A percentile compares a stretch with the other conserved stretches of the same genome.
Conservation (phyloP, 2,329 filamentous ascomycete species). For the Alternaria alternata region DNA sequence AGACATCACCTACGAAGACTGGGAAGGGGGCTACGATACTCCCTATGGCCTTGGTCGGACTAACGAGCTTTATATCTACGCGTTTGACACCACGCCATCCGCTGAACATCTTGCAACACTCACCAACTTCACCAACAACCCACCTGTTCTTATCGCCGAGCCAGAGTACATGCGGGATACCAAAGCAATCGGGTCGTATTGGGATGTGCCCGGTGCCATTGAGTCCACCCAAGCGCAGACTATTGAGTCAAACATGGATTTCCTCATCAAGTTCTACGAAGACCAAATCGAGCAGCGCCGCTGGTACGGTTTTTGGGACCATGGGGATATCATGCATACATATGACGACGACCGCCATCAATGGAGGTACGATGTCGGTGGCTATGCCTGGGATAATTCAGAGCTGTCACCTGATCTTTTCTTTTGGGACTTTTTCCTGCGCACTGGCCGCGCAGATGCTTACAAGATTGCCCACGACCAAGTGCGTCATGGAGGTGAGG, state of each 20-base stretch:
- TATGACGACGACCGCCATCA: constrained; percentile 67
- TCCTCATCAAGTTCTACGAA: constrained; percentile 65
- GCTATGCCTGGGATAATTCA: constrained; percentile 71
- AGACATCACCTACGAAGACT: constrained; percentile 71
- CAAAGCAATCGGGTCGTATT: constrained; percentile 64
- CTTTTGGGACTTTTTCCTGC: constrained; percentile 70
- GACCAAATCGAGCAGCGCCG: constrained; percentile 64
- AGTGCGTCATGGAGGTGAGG: constrained; percentile 67
- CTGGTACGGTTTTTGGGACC: constrained; percentile 71
- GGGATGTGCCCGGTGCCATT: constrained; percentile 56
- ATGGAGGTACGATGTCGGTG: constrained; percentile 71
- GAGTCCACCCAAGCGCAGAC: constrained; percentile 32
- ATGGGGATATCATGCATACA: constrained; percentile 70
- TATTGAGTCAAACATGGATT: constrained; percentile 64
- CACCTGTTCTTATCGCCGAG: constrained; percentile 61
- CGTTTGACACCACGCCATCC: constrained; percentile 62
- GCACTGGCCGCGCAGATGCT: constrained; percentile 65
- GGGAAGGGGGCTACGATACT: constrained; percentile 63
- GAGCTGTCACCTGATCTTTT: constrained; percentile 70
- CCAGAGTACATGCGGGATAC: constrained; percentile 61
- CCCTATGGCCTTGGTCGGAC: constrained; percentile 67
- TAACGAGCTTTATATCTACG: constrained; percentile 64
- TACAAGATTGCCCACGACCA: constrained; percentile 68
- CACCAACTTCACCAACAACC: constrained; percentile 59
- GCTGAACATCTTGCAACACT: constrained; percentile 57